These are phyloP conservation scores for Phytophthora hybrid DNA, from an alignment of 352 stramenopile species.

Conservation along the genomic window DNA sequence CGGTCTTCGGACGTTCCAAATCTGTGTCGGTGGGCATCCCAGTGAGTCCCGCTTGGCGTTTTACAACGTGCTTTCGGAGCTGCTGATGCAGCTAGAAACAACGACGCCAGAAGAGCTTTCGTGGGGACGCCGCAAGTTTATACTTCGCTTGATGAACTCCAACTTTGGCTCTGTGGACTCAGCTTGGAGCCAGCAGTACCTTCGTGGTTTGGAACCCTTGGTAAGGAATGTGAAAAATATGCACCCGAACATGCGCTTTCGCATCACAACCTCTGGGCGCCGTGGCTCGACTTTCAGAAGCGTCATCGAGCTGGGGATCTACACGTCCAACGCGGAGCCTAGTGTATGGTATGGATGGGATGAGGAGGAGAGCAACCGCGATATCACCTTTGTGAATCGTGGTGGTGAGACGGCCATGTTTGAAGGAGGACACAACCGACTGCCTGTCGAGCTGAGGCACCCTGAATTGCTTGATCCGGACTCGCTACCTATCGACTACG, in stretches of 20 bases:
- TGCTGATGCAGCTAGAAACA: conserved; percentile 37
- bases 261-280: conserved; percentile 40
- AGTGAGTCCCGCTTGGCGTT: conserved; percentile 37
- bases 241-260: conserved; percentile 43
- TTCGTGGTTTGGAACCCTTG: conserved; percentile 35
- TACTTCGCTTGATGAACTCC: conserved; percentile 48
- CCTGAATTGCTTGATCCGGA: conserved; percentile 44
- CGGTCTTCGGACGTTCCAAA: conserved; percentile 38
- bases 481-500: conserved; percentile 49
- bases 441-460: conserved; percentile 34
- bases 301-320: conserved; percentile 52
- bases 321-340: conserved; percentile 39
- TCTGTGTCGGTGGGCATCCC: conserved; percentile 20
- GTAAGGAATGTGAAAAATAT: conserved; percentile 40
- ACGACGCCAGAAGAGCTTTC: conserved; percentile 17
- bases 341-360: conserved; percentile 57
- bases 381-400: conserved; percentile 40
- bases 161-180: conserved; percentile 38
- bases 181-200: conserved; percentile 49
- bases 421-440: conserved; percentile 10
- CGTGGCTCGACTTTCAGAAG: conserved; percentile 32
- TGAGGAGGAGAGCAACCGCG: conserved; percentile 35
- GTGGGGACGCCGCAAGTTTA: conserved; percentile 37
- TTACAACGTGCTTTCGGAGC: conserved; percentile 42
- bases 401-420: neutral